Evolutionary conservation across 441 rosid species (phyloP), one percentile per base, ranked within the genome.

Genomic region (Populus tomentosa): DNA sequence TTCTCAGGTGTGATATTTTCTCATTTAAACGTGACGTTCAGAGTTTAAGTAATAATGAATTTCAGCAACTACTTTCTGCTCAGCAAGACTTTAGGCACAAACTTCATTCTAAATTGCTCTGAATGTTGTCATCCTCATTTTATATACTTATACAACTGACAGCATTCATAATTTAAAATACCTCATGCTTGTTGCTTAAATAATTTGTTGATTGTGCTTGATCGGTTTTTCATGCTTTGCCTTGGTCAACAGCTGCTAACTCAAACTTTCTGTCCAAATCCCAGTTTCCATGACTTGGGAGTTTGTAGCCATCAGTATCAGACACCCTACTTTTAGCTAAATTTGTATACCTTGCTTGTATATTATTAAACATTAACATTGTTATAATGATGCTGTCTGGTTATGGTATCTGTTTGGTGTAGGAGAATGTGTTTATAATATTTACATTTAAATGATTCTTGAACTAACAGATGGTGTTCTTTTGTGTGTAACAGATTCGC

Each of bases 401-500:
- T 56, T 11, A n/a, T 8, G 4, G n/a, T 33, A 72, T 61, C 21
- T 61, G 50, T 61, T 72, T 21, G 30, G 23, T 30, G 21, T 24
- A 6, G 26, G 24, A 28, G 14, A 68, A 6, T 35, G 28, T 35
- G 38, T 68, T 35, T 21, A 23, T 66, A 23, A 21, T 33, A 33
- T 24, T 66, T n/a, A 35, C 28, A 38, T 75, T 9, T 26, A 65
- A 23, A 26, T 38, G 26, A 40, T 68, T 62, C 10, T 2, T 24
- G 62, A 67, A 23, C 26, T 78, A 71, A 81, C 70, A 21, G 28
- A 11, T 80, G 7, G 3, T 83, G 56, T 64, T 80, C 38, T 81
- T 80, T 72, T 80, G 69, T 77, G 46, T 87, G 74, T 42, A 8
- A 46, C 91, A 91, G 98, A 87, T 94, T 80, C 97, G 93, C 75